Conservation (phyloP, 352 stramenopile species). For the Pythium aphanidermatum region DNA sequence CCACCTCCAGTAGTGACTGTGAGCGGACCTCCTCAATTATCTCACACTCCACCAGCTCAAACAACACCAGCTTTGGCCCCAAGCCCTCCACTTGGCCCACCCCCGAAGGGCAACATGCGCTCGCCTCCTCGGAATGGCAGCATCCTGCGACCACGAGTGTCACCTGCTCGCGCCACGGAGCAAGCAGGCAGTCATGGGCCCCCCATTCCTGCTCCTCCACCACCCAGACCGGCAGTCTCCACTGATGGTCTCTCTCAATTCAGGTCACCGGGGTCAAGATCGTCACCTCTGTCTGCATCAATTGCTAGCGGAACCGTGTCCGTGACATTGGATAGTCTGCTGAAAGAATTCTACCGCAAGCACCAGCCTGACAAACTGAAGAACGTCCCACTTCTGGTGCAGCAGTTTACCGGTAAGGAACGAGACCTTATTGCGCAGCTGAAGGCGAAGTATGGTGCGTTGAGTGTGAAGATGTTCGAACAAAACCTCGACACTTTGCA, state of each 20-base stretch:
- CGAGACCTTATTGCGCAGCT: slow-evolving; percentile 51
- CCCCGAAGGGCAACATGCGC: background rate
- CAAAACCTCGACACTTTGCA: slow-evolving; percentile 46
- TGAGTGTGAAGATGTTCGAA: slow-evolving; percentile 70
- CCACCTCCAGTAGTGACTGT: slow-evolving; percentile 6
- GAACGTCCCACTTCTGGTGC: slow-evolving; percentile 49
- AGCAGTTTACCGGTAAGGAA: slow-evolving; percentile 59
- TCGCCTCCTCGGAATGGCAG: slow-evolving; percentile 13
- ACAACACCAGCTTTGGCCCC: slow-evolving; percentile 2
- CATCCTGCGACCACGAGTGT: slow-evolving; percentile 11
- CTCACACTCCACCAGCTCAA: background rate
- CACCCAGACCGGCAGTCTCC: too few relatives aligned
- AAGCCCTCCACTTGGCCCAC: slow-evolving; percentile 10
- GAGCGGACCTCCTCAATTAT: background rate
- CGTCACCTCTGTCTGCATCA: background rate
- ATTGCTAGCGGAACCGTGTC: background rate
- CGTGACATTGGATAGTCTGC: slow-evolving; percentile 43
- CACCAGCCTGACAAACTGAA: slow-evolving; percentile 72
- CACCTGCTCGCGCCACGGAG: slow-evolving; percentile 3
- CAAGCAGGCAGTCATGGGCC: too few relatives aligned
- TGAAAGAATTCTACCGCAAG: slow-evolving; percentile 66
- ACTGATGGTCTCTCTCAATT: too few relatives aligned
- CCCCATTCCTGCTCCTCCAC: too few relatives aligned
- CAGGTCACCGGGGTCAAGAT: background rate
- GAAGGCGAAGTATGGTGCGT: slow-evolving; percentile 62